Evolutionary conservation across 208 protist species (phyloP).

Genomic region (Acanthamoeba culbertsoni): DNA sequence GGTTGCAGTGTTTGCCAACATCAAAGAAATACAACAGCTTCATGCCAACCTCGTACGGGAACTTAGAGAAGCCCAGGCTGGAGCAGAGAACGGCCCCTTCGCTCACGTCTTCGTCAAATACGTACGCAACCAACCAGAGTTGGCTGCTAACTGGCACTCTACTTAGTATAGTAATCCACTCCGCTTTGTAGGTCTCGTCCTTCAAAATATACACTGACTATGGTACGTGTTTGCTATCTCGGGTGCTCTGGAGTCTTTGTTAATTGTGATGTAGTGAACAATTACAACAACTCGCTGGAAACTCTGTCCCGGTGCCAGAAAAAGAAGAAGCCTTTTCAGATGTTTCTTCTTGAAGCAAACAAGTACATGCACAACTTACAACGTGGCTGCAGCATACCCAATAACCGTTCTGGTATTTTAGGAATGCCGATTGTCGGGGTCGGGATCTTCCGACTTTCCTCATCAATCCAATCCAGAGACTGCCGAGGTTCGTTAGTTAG

Average conservation of each 20-base stretch:
- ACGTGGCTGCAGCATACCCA: background rate
- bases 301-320: background rate
- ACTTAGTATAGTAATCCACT: background rate
- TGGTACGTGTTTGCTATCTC: background rate
- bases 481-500: background rate
- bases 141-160: background rate
- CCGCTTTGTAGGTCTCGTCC: background rate
- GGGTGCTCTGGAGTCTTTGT: background rate
- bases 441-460: background rate
- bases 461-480: conserved; percentile 2
- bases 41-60: background rate
- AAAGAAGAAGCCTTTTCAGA: background rate
- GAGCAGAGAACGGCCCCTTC: background rate
- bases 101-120: background rate
- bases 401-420: background rate
- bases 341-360: background rate
- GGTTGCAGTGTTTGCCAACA: conserved; percentile 1
- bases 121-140: background rate
- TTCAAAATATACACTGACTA: conserved; percentile 27
- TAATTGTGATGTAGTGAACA: background rate
- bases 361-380: background rate
- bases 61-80: background rate
- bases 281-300: conserved; percentile 29
- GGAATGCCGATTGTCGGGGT: background rate
- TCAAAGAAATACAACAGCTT: background rate